Evolutionary conservation across 108 stramenopile species (phyloP).

Genomic region (Phaeodactylum tricornutum): DNA sequence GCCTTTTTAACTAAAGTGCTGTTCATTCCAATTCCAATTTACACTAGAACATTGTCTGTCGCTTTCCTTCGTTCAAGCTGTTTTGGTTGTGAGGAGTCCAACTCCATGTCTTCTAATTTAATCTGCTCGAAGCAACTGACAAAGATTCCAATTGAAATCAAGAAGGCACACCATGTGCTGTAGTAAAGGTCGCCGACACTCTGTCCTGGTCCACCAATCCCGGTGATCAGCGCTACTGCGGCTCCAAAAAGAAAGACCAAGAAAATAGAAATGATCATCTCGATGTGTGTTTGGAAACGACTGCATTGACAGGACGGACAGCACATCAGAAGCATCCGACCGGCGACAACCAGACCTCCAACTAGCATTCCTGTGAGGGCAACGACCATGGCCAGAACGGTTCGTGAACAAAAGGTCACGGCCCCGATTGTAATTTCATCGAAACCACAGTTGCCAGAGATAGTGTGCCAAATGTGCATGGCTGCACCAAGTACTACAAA

Average conservation of each 20-base stretch:
- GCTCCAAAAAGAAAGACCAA: conserved; percentile 28
- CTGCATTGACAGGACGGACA: neutral
- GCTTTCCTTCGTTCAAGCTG: too few species aligned
- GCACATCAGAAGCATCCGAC: conserved; percentile 1
- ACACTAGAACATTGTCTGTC: too few species aligned
- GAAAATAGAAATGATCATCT: conserved; percentile 19
- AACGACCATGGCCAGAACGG: conserved; percentile 22
- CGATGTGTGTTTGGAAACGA: conserved; percentile 11
- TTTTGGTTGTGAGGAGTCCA: too few species aligned
- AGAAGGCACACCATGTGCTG: conserved; percentile 33
- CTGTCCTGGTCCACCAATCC: conserved; percentile 46
- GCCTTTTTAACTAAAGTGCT: too few species aligned
- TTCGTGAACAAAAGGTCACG: conserved; percentile 26
- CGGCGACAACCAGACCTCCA: conserved; percentile 8
- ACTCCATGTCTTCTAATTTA: conserved; percentile 1
- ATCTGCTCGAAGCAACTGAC: conserved; percentile 22
- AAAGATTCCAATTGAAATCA: conserved; percentile 22
- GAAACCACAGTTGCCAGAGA: conserved; percentile 17
- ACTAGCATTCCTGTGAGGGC: conserved; percentile 23
- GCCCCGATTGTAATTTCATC: conserved; percentile 14
- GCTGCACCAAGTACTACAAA: conserved; percentile 38
- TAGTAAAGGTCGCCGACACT: conserved; percentile 43
- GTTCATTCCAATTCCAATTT: too few species aligned
- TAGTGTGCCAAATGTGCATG: conserved; percentile 33
- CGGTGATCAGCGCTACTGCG: conserved; percentile 31